Conservation (phyloP, 306 rosid genomes). For the Fragaria nilgerrensis region DNA sequence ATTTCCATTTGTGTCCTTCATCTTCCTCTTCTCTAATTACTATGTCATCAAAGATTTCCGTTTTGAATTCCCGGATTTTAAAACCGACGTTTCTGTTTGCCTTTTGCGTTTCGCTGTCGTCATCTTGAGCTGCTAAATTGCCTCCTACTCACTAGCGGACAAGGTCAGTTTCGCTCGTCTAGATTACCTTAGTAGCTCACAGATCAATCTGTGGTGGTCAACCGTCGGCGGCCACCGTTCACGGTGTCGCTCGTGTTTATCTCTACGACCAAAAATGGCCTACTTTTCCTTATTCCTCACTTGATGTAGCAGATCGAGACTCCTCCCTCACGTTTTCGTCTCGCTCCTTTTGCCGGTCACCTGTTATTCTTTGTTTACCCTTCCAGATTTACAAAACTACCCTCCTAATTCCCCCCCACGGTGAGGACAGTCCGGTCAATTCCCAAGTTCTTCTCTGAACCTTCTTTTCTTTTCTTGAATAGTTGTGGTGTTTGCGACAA, state of each 20-base stretch:
- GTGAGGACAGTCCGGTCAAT: constrained; percentile 22
- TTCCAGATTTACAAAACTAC: constrained; percentile 33
- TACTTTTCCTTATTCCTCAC: constrained; percentile 15
- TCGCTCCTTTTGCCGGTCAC: constrained; percentile 35
- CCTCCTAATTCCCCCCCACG: constrained; percentile 14
- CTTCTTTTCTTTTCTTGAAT: background rate
- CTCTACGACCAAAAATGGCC: constrained; percentile 35
- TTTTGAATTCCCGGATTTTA: background rate
- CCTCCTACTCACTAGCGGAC: constrained; percentile 8
- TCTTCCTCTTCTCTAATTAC: background rate
- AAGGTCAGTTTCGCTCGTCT: background rate
- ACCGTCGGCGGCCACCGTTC: background rate
- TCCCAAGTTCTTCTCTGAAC: background rate
- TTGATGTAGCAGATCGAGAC: constrained; percentile 33
- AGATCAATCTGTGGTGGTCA: constrained; percentile 8
- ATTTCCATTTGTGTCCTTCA: background rate
- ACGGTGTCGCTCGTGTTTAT: background rate
- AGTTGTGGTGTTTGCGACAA: background rate
- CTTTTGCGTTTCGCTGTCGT: background rate
- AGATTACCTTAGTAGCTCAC: background rate
- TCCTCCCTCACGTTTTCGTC: constrained; percentile 38
- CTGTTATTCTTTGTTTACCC: constrained; percentile 18
- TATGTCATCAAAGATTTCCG: background rate
- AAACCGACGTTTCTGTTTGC: constrained; percentile 10
- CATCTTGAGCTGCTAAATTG: background rate